Percentiles rank a stretch among this genome's conserved stretches.
Conservation (phyloP, 2,329 filamentous ascomycete genomes). For the Neurospora sp. region DNA sequence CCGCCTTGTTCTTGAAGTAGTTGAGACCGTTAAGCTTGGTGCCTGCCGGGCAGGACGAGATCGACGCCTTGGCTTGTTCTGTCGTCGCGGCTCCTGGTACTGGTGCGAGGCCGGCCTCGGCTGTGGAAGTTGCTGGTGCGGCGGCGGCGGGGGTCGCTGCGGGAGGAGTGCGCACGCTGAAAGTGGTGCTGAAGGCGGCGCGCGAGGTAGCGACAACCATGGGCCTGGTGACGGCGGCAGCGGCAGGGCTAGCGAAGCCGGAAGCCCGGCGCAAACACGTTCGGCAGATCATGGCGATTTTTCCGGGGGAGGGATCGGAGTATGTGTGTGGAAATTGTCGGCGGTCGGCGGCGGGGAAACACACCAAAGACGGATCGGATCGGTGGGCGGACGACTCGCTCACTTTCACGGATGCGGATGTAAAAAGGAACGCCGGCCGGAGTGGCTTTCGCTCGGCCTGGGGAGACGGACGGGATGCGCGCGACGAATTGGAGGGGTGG, state of each 20-base stretch:
- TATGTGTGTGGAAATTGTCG: neutral
- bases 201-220: slow-evolving; percentile 4
- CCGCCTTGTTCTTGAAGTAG: slow-evolving; percentile 61
- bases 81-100: slow-evolving; percentile 9
- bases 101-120: slow-evolving; percentile 21
- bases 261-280: slow-evolving; percentile 41
- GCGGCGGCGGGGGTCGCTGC: slow-evolving; percentile 20
- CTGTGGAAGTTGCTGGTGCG: slow-evolving; percentile 9
- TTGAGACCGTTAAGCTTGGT: slow-evolving; percentile 65
- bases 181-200: slow-evolving; percentile 29
- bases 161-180: slow-evolving; percentile 24
- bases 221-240: slow-evolving; percentile 9
- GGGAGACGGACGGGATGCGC: slow-evolving; percentile 1
- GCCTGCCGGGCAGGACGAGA: slow-evolving; percentile 53
- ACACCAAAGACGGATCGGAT: neutral
- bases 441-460: slow-evolving; percentile 10
- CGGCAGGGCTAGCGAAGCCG: slow-evolving; percentile 16
- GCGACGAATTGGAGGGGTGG: slow-evolving; percentile 6
- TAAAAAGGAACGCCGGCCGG: neutral
- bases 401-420: neutral
- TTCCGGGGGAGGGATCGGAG: neutral
- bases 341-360: neutral
- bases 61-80: slow-evolving; percentile 6
- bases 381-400: neutral
- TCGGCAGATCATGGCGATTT: slow-evolving; percentile 30